Conservation (phyloP, 768 basidiomycete genomes). For the Rhizopogon vulgaris region DNA sequence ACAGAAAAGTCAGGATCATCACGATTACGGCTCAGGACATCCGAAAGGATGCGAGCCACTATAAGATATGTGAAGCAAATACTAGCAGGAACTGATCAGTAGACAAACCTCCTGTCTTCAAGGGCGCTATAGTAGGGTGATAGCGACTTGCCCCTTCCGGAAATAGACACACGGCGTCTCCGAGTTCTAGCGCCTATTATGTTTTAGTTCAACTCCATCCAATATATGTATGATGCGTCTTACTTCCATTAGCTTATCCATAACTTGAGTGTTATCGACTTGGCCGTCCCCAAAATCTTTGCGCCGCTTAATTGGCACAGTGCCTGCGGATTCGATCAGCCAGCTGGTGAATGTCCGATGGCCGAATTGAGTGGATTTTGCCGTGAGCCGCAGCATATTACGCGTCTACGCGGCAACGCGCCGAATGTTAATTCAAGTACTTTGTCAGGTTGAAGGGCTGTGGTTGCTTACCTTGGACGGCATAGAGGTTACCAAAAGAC, state of each 20-base stretch:
- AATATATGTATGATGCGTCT: conserved; percentile 4
- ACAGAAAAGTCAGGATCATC: conserved; percentile 67
- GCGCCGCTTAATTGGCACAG: conserved; percentile 73
- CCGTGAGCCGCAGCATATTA: conserved; percentile 77
- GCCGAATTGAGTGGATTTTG: conserved; percentile 84
- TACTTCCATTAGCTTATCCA: conserved; percentile 67
- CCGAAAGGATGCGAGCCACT: conserved; percentile 81
- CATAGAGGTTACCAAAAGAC: conserved; percentile 69
- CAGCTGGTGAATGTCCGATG: conserved; percentile 80
- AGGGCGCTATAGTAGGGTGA: conserved; percentile 79
- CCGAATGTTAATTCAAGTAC: neutral
- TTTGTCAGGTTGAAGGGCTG: neutral
- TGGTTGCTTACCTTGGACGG: conserved; percentile 49
- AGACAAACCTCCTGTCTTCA: conserved; percentile 75
- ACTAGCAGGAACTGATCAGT: neutral
- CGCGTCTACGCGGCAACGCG: conserved; percentile 44
- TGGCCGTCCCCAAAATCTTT: conserved; percentile 57
- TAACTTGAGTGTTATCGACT: conserved; percentile 62
- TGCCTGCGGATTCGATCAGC: conserved; percentile 86
- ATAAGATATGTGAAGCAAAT: neutral
- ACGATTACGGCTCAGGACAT: conserved; percentile 64
- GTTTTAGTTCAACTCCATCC: conserved; percentile 5
- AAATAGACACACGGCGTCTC: conserved; percentile 78
- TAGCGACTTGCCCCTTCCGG: conserved; percentile 86
- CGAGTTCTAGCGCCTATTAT: conserved; percentile 60